Evolutionary conservation across 441 rosid genomes (phyloP), one percentile per base, ranked within the genome.

Genomic region (Erodium texanum): DNA sequence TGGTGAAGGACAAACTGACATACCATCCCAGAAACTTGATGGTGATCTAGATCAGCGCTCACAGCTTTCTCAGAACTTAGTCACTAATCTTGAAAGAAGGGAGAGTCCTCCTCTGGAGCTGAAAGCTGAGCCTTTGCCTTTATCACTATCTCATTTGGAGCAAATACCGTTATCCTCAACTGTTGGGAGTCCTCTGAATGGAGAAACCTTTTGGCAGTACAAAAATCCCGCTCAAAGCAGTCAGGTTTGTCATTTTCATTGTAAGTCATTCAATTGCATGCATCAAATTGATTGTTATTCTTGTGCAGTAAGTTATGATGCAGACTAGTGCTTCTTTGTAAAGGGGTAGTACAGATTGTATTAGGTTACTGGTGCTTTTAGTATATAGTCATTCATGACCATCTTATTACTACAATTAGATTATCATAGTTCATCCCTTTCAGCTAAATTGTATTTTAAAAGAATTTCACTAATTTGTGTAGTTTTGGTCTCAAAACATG

Each of bases 401-500:
- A n/a, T n/a, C n/a, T n/a, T n/a, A n/a, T n/a, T n/a, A n/a, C n/a
- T n/a, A n/a, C n/a, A n/a, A n/a, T 52, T 18, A 54, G 23, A 56
- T 56, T 20, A 24, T 3, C 20, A 20, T 58, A 22, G 27, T 58
- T 58, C 27, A 22, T 58, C 62, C n/a, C n/a, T 20, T 8, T 22
- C 4, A 3, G 38, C 38, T 10, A 34, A 56, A 56, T 10, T 45
- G 10, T 18, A 6, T 38, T 50, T 54, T 56, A 67, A 16, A 12
- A 27, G 1, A 18, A 20, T 24, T 64, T 29, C 32, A 22, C 70
- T 72, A 62, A 43, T 3, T 65, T 68, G 45, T 65, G 81, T 80
- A 92, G 98, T 68, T 89, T 63, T 86, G 93, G 94, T 64, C 86
- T 77, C 96, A 89, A 71, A 89, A 84, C 71, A 81, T 92, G 78